Base-by-base conservation (phyloP, 495 filamentous ascomycete genomes). In the Pyronema omphalodes region DNA sequence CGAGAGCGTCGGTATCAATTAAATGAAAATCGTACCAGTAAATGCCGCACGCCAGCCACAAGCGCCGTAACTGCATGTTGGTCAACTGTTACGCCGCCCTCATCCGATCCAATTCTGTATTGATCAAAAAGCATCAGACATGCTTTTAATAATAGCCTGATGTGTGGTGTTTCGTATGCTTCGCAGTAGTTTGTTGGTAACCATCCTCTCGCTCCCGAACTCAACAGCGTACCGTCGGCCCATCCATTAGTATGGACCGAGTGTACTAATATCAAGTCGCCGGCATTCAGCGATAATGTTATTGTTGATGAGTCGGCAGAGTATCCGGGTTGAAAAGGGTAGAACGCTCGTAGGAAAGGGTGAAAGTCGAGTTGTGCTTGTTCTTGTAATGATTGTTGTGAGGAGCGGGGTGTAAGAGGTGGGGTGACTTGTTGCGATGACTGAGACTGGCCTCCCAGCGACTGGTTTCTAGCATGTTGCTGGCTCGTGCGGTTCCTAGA, bases 171-270 rank as follows among this genome's bases (percentile, higher is more conserved):
- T 57, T 94, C 84, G 66, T 94, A 99, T 9, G 84, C 76, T 66
- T 94, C 86, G 71, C 93, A 99, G 66, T 96, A 96, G 67, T 99
- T 99, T 3, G 93, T 96, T 33, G 93, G 93, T 54, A 99, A 71
- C 93, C 93, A 99, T 54, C 93, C 93, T 60, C 93, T 77, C 53
- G 82, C 82, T 14, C 89, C 91, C 9, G 86, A 83, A 51, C 83
- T 76, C 51, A 99, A 69, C 44, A 94, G 72, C n/a, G 93, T 99
- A 40, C 93, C 93, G 68, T 99, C 93, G 40, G 91, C 93, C 93
- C 93, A 99, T 61, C 93, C 93, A 71, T 94, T 99, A 48, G 86
- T 87, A 70, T 99, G 93, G 59, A 99, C 83, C 11, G 91, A 94
- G 68, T 99, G 93, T 36, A 99, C 81, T 53, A 99, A 68, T 50